Conservation (phyloP, 1,284 basidiomycete species). For the Apiotrichum domesticum region DNA sequence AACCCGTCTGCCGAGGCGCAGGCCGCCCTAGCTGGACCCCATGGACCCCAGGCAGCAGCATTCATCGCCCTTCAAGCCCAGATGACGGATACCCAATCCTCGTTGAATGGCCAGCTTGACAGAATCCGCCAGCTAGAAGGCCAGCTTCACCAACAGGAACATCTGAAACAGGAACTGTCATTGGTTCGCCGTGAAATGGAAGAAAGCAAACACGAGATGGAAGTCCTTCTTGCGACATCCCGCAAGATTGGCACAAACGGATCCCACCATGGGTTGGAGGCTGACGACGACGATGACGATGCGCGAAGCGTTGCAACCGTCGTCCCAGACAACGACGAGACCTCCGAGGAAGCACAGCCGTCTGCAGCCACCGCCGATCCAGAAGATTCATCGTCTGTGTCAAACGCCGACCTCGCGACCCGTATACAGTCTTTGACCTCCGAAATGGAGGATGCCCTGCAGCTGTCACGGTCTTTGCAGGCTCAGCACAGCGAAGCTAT, state of each 20-base stretch:
- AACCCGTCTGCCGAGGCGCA: slow-evolving; percentile 37
- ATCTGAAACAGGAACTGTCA: slow-evolving; percentile 72
- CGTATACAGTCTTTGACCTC: slow-evolving; percentile 64
- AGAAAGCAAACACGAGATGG: slow-evolving; percentile 48
- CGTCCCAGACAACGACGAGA: slow-evolving; percentile 42
- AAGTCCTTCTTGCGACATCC: slow-evolving; percentile 27
- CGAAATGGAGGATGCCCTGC: slow-evolving; percentile 71
- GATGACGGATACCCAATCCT: slow-evolving; percentile 76
- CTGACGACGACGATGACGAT: slow-evolving; percentile 53
- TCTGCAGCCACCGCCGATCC: neutral
- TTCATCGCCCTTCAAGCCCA: slow-evolving; percentile 68
- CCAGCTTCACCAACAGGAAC: slow-evolving; percentile 74
- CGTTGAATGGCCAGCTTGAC: slow-evolving; percentile 71
- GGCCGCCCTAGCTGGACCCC: slow-evolving; percentile 44
- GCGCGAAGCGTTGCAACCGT: slow-evolving; percentile 40
- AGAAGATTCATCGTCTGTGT: neutral
- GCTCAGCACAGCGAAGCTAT: slow-evolving; percentile 73
- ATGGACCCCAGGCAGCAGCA: slow-evolving; percentile 41
- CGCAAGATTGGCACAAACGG: slow-evolving; percentile 29
- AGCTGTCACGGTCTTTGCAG: slow-evolving; percentile 67
- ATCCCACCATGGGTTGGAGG: slow-evolving; percentile 39
- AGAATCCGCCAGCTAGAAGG: slow-evolving; percentile 77
- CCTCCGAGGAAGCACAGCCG: slow-evolving; percentile 14
- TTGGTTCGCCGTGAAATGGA: slow-evolving; percentile 66
- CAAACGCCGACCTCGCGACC: slow-evolving; percentile 61